A percentile compares a stretch with the other conserved stretches of the same genome.
These are phyloP conservation scores for Xylariaceae sp. DNA, from an alignment of 2,329 filamentous ascomycete genomes.

Conservation along the genomic window DNA sequence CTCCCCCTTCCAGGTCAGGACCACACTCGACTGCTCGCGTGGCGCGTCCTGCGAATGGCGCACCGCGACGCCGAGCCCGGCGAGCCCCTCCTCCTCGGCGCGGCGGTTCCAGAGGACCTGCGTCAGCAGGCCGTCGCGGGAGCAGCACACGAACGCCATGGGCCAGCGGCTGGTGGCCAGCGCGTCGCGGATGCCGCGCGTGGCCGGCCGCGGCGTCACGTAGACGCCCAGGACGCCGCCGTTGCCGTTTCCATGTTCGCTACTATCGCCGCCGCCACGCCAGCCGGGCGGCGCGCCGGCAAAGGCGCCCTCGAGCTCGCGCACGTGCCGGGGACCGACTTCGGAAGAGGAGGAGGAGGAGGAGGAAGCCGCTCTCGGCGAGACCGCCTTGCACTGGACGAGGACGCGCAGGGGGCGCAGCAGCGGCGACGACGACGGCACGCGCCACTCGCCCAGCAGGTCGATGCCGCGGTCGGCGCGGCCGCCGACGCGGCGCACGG, in stretches of 20 bases:
- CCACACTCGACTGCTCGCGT: slow-evolving; percentile 31
- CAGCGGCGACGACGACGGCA: slow-evolving; percentile 35
- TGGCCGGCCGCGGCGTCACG: slow-evolving; percentile 61
- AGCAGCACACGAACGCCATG: slow-evolving; percentile 63
- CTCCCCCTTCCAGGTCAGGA: slow-evolving; percentile 45
- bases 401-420: slow-evolving; percentile 35
- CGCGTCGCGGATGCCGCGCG: slow-evolving; percentile 69
- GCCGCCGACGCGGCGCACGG: slow-evolving; percentile 60
- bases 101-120: slow-evolving; percentile 68
- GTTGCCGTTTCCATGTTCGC: no score
- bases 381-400: slow-evolving; percentile 60
- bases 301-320: slow-evolving; percentile 77
- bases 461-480: slow-evolving; percentile 66
- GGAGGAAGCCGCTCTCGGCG: no score
- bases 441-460: slow-evolving; percentile 61
- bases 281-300: slow-evolving; percentile 65
- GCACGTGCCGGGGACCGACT: slow-evolving; percentile 50
- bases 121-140: slow-evolving; percentile 46
- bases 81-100: slow-evolving; percentile 55
- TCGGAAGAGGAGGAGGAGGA: slow-evolving; percentile 31
- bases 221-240: slow-evolving; percentile 62
- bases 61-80: slow-evolving; percentile 47
- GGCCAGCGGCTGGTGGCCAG: slow-evolving; percentile 60
- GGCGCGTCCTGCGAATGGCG: slow-evolving; percentile 29
- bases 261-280: no score